Base-by-base conservation (phyloP, 2,329 filamentous ascomycete genomes). In the Tothia fuscella region DNA sequence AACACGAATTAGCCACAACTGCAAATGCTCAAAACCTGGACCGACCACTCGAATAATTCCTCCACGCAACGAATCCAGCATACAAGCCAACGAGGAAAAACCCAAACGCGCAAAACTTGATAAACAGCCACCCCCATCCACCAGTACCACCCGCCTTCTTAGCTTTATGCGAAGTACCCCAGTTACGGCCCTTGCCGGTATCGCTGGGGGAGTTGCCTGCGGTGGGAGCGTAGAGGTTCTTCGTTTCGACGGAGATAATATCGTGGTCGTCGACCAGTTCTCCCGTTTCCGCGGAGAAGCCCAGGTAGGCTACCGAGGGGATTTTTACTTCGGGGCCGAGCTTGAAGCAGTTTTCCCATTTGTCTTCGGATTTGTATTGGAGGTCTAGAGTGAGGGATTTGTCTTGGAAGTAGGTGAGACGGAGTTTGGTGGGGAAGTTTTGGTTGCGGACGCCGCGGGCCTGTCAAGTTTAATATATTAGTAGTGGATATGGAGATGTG, bases 241-340 rank as follows among this genome's bases (percentile, higher is more conserved):
- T 82, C 44, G 89, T 80, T 49, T 78, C 71, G 53, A 98, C 74
- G 38, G 78, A 82, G 58, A 96, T 78, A 61, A 98, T 93, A 65
- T 98, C 91, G 71, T 95, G 89, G 71, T 94, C 94, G 66, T 98
- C 91, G 63, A 80, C 86, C 50, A 98, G 76, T 68, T 98, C 89
- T 56, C 91, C 91, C 13, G 91, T 96, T 69, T 96, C 89, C 43
- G 85, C 82, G 52, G 76, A 72, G 64, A 80, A 76, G 48, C 76
- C 76, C 5, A 80, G 63, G 58, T 80, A 80, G 21, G 73, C 66
- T 41, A 78, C 72, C 7, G 70, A 67, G n/a, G 91, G 91, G 50
- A 98, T 81, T 53, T 83, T 79, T 53, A 79, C 70, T 44, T 71
- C 60, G 28, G 61, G 63, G 16, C 35, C 36, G 30, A 78, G 59